Evolutionary conservation across 257 asterid genomes (phyloP), one percentile per base, ranked within the genome.

Genomic region (Cordia subcordata): DNA sequence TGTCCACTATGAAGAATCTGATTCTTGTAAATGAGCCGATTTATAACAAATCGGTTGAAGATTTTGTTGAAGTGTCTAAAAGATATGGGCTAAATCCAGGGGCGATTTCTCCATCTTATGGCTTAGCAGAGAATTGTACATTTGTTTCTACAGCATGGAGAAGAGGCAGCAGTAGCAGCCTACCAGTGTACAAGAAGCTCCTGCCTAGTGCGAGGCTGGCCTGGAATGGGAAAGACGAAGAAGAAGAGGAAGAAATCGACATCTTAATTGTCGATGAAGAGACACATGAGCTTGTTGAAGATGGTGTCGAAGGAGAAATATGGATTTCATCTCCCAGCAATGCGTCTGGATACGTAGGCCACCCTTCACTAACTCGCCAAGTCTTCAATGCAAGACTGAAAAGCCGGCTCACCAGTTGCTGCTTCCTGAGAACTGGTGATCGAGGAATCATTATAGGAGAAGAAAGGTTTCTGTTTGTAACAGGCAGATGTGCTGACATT

Each of bases 241-340:
- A 3, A 27, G 35, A 70, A 39, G 90, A 81, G 4, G 85, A 76
- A 0, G 95, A 87, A 11, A 67, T 83, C 6, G 82, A 73, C 11
- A 83, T 88, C 33, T 32, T 83, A 16, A 80, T 88, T 8, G 93
- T 85, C 39, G 67, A 79, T 19, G 86, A 79, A 73, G 88, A 79
- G 37, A 85, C 82, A 39, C 58, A 75, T 1, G 85, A 83, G 52
- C 72, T 65, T 10, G 83, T 47, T 2, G 65, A 67, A 5, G 96
- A 85, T 53, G 96, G 93, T 5, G 20, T 18, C 10, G 96, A 85
- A 76, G 96, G 96, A 32, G 96, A 85, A 75, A 85, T 88, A 51
- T 88, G 96, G 96, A 62, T 88, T 57, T 83, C 93, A 8, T 85
- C 93, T 32, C 85, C 93, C 1, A 85, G 96, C 76, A 85, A 76